Evolutionary conservation across 148 eudicot species (phyloP).

Genomic region (Silene conica): DNA sequence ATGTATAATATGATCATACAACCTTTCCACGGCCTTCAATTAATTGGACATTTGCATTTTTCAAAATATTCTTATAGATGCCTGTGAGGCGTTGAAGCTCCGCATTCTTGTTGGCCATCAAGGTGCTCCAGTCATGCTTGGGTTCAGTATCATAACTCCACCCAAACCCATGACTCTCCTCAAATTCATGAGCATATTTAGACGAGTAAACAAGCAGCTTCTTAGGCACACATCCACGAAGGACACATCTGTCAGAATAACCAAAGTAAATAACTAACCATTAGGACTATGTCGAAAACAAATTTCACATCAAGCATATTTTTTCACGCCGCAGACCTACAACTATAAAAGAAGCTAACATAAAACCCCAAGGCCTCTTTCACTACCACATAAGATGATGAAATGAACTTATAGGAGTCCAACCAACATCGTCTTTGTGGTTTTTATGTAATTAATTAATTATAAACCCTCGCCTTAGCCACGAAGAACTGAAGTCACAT

Average conservation of each 20-base stretch:
- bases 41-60: conserved; percentile 66
- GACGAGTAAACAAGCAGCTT: conserved; percentile 89
- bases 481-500: neutral
- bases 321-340: conserved; percentile 12
- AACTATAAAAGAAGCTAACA: neutral
- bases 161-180: conserved; percentile 91
- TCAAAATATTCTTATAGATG: conserved; percentile 78
- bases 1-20: conserved; percentile 17
- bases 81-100: conserved; percentile 92
- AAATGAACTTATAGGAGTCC: neutral
- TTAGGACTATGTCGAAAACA: neutral
- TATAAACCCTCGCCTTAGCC: neutral
- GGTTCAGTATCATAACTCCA: conserved; percentile 92
- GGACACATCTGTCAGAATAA: conserved; percentile 65
- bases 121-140: conserved; percentile 89
- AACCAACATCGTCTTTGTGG: neutral
- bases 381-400: neutral
- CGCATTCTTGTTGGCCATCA: conserved; percentile 96
- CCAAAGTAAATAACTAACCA: conserved; percentile 5
- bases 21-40: conserved; percentile 99
- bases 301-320: conserved; percentile 6
- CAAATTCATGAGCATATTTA: conserved; percentile 90
- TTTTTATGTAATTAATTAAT: too few species aligned
- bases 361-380: neutral
- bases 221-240: conserved; percentile 98